These are phyloP conservation scores for Fusarium secorum DNA, from an alignment of 2,329 filamentous ascomycete species.

Conservation along the genomic window DNA sequence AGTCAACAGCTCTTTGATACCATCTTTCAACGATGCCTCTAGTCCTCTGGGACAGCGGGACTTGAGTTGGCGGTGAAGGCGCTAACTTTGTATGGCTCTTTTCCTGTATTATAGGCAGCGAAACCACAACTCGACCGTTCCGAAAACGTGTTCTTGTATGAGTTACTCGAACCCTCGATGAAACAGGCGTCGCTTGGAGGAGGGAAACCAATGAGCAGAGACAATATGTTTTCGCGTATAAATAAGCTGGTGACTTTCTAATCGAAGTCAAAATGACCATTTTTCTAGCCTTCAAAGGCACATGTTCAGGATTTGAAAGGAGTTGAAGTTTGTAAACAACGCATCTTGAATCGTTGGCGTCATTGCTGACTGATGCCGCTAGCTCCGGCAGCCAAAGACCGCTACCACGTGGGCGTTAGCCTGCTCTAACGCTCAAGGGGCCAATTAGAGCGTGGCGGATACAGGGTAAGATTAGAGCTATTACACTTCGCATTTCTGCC, in stretches of 20 bases:
- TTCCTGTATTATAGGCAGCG: not conserved
- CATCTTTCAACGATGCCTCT: conserved; percentile 11
- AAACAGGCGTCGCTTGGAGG: conserved; percentile 31
- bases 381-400: not conserved
- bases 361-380: conserved; percentile 3
- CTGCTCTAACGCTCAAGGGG: accelerated
- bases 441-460: not conserved
- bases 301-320: accelerated
- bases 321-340: not conserved
- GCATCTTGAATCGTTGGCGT: not conserved
- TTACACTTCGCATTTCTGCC: not conserved
- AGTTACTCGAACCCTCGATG: conserved; percentile 18
- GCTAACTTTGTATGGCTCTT: accelerated
- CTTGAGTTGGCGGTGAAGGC: accelerated
- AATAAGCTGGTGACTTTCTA: conserved; percentile 36
- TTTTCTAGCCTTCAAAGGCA: not conserved
- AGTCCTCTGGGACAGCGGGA: not conserved
- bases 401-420: conserved; percentile 5
- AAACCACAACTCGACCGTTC: not conserved
- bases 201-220: conserved; percentile 35
- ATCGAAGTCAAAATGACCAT: conserved; percentile 37
- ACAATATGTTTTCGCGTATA: conserved; percentile 37
- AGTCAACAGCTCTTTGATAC: conserved; percentile 26
- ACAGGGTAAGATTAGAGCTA: not conserved
- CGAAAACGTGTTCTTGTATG: not conserved